Conservation (phyloP, 2,329 filamentous ascomycete genomes). For the Triangularia verruculosa region DNA sequence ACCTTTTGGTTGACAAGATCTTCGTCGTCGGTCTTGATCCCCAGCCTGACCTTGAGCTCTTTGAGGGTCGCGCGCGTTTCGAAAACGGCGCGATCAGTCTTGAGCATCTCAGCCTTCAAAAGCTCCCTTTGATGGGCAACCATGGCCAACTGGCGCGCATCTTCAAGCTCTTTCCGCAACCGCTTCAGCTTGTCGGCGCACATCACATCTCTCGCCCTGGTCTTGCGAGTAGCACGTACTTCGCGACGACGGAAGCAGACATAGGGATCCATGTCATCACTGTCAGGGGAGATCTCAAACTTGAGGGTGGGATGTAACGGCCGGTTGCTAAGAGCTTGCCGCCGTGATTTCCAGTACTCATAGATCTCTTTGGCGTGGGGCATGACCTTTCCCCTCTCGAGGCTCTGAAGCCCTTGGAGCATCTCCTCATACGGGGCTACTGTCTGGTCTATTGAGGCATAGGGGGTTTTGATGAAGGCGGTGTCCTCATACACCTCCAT, state of each 20-base stretch:
- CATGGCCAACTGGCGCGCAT: slow-evolving; percentile 75
- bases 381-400: slow-evolving; percentile 46
- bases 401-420: slow-evolving; percentile 61
- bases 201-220: slow-evolving; percentile 87
- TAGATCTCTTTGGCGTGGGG: slow-evolving; percentile 74
- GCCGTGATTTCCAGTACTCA: slow-evolving; percentile 79
- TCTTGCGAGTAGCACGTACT: slow-evolving; percentile 91
- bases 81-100: slow-evolving; percentile 74
- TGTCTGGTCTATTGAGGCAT: slow-evolving; percentile 83
- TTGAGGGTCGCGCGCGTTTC: slow-evolving; percentile 79
- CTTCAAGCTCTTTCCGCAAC: slow-evolving; percentile 84
- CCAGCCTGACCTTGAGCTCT: slow-evolving; percentile 81
- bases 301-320: slow-evolving; percentile 77
- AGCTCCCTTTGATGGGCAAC: slow-evolving; percentile 78
- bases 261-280: slow-evolving; percentile 93
- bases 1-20: slow-evolving; percentile 94
- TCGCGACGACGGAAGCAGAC: slow-evolving; percentile 97
- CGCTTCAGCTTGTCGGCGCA: slow-evolving; percentile 93
- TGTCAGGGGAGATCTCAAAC: slow-evolving; percentile 91
- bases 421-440: slow-evolving; percentile 75
- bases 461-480: slow-evolving; percentile 78
- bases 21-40: slow-evolving; percentile 90
- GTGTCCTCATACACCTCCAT: slow-evolving; percentile 95
- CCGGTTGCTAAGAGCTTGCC: slow-evolving; percentile 65
- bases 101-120: slow-evolving; percentile 72